Evolutionary conservation across 441 rosid genomes (phyloP), one percentile per base, ranked within the genome.

Genomic region (Erodium moschatum): DNA sequence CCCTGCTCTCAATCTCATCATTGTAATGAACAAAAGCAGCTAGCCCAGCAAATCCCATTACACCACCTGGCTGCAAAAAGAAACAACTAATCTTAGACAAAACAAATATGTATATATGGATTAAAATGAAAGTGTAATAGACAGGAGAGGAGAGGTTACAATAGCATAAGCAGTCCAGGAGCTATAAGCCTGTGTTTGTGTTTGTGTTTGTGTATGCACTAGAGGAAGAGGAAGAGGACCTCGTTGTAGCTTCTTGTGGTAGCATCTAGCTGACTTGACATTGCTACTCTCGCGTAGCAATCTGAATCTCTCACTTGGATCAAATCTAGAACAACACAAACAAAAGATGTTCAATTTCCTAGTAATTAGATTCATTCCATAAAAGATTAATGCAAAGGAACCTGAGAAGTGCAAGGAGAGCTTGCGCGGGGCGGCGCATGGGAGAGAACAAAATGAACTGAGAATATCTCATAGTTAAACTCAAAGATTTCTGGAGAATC

Each of bases 21-120:
- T 92, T 90, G 60, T 80, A 85, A 79, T 81, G 93, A 68, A 90
- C 33, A 46, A 84, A 73, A 66, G 82, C 2, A n/a, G 79, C 74
- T 13, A 86, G 52, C 54, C 97, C 96, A 60, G 73, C 72, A 71
- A 90, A 82, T 44, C 89, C 91, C 61, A 85, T 76, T 11, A 84
- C 8, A 68, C 76, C 76, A 69, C 78, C 75, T 38, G 96, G 94
- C 98, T 92, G 82, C 75, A 81, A 69, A 72, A 50, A 65, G 18
- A 67, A 52, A 16, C 21, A 69, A 70, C 7, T 0, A 4, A 38
- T 38, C 8, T 35, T 35, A 35, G 40, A 35, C 40, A 35, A 35
- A 33, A 20, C 50, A 44, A 21, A 64, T 16, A 10, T 50, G 13
- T 46, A 75, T 67, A 67, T 27, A 63, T 16, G 66, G 69, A 72